A percentile compares a stretch with the other conserved stretches of the same genome.
Evolutionary conservation across 2,329 filamentous ascomycete species (phyloP).

Genomic region (Coleophoma crateriformis): DNA sequence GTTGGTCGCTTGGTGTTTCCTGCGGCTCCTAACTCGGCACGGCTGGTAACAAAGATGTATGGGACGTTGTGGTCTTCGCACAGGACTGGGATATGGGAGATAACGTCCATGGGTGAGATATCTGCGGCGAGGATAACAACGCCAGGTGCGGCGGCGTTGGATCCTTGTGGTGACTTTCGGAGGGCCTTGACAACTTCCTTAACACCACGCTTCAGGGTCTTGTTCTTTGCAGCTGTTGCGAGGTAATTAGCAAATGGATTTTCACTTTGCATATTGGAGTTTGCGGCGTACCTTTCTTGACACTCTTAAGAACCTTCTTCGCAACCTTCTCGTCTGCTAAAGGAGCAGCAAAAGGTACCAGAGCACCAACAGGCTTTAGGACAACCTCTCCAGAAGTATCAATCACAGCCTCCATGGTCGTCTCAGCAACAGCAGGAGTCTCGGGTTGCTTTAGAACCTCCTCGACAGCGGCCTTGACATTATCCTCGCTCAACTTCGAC

Average conservation of each 20-base stretch:
- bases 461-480: constrained; percentile 56
- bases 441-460: constrained; percentile 54
- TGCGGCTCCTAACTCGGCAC: constrained; percentile 88
- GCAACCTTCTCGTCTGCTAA: constrained; percentile 72
- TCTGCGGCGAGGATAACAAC: constrained; percentile 93
- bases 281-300: constrained; percentile 46
- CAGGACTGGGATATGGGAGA: constrained; percentile 93
- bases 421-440: constrained; percentile 34
- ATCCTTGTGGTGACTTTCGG: constrained; percentile 76
- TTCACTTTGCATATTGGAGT: not conserved
- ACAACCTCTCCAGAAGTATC: constrained; percentile 35
- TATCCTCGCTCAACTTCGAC: constrained; percentile 36
- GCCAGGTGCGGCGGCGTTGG: constrained; percentile 58
- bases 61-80: constrained; percentile 98
- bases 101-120: constrained; percentile 98
- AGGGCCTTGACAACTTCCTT: constrained; percentile 99
- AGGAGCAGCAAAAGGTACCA: constrained; percentile 81
- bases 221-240: constrained; percentile 80
- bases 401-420: constrained; percentile 26
- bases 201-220: constrained; percentile 93
- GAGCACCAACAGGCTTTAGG: constrained; percentile 45
- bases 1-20: constrained; percentile 95
- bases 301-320: constrained; percentile 60
- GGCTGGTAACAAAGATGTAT: constrained; percentile 89
- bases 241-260: constrained; percentile 11